Percentiles rank a stretch among this genome's conserved stretches.
Conservation (phyloP, 306 rosid species). For the Malus asiatica region DNA sequence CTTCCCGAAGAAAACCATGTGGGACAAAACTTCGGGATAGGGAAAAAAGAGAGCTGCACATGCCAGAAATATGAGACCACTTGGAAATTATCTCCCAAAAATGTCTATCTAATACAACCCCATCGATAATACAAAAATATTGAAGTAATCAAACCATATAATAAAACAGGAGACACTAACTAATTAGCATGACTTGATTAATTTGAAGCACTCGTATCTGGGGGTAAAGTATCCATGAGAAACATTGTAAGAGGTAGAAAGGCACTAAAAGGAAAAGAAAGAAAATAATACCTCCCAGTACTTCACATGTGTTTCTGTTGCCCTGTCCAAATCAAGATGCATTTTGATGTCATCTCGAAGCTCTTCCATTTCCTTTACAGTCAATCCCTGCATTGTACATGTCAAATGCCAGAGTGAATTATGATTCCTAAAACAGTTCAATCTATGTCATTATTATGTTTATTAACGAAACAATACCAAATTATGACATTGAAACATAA, state of each 20-base stretch:
- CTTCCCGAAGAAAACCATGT: too few relatives aligned
- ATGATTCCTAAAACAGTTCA: not conserved
- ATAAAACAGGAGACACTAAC: not conserved
- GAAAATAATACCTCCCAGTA: constrained; percentile 77
- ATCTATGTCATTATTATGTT: not conserved
- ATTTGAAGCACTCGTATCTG: not conserved
- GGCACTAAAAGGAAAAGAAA: constrained; percentile 11
- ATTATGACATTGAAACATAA: not conserved
- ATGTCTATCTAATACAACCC: not conserved
- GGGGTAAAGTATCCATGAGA: not conserved
- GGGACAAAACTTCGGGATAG: too few relatives aligned
- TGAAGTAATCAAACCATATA: not conserved
- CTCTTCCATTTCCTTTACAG: constrained; percentile 89
- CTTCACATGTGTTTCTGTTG: constrained; percentile 80
- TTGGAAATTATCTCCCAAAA: too few relatives aligned
- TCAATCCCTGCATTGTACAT: constrained; percentile 67
- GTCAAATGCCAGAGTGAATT: constrained; percentile 13
- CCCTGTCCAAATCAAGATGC: constrained; percentile 97
- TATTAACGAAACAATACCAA: not conserved
- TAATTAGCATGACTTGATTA: not conserved
- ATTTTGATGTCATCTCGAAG: constrained; percentile 95
- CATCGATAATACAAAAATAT: not conserved
- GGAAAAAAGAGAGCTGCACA: too few relatives aligned
- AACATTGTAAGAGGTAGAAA: constrained; percentile 2
- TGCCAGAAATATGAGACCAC: too few relatives aligned